phyloP scores from a whole-genome alignment of 129 eudicot genomes.

The Artemisia argyi region DNA sequence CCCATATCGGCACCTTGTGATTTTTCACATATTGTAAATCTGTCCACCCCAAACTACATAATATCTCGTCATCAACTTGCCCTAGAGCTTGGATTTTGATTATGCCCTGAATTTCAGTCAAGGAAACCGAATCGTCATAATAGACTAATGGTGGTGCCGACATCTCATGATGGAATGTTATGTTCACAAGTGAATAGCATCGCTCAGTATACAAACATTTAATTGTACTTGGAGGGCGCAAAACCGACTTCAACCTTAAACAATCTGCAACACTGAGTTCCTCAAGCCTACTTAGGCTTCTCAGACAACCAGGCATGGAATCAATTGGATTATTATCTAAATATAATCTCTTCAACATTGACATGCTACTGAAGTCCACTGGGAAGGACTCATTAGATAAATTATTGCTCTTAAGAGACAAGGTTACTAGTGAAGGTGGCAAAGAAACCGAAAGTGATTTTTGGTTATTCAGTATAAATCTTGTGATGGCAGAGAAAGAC shows the following conservation, averaged over 20 bases:
- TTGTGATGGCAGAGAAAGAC: neutral
- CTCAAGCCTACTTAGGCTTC: conserved; percentile 9
- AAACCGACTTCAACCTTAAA: neutral
- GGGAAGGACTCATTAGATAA: conserved; percentile 24
- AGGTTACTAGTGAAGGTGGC: neutral
- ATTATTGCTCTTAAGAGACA: conserved; percentile 13
- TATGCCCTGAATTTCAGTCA: conserved; percentile 4
- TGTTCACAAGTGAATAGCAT: neutral
- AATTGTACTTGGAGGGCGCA: conserved; percentile 4
- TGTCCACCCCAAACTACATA: conserved; percentile 17
- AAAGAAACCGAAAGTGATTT: neutral
- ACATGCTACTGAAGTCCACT: neutral
- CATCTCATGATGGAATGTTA: neutral
- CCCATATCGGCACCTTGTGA: neutral
- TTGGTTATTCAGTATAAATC: neutral
- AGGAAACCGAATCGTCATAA: neutral
- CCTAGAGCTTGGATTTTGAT: neutral
- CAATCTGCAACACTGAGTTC: neutral
- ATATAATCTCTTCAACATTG: no score
- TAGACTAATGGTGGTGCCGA: neutral
- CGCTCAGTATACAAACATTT: neutral
- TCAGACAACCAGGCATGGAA: conserved; percentile 22
- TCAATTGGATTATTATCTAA: conserved; percentile 19
- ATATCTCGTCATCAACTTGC: conserved; percentile 9
- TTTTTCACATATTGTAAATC: neutral